Base-by-base conservation (phyloP, 352 stramenopile genomes). In the Pythium diclinum region DNA sequence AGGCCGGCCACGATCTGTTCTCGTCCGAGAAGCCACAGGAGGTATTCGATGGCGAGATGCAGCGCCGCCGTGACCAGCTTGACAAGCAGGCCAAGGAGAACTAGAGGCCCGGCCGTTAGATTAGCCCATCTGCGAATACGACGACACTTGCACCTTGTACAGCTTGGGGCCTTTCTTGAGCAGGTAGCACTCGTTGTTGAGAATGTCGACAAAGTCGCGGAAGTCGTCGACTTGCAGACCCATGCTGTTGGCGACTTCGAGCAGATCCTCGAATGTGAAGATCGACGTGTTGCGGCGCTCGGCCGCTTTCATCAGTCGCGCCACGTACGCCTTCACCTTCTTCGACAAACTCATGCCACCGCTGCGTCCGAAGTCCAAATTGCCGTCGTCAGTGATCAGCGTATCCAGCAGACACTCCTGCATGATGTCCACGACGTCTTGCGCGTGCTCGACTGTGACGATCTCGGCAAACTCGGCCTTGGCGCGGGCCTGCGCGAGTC, bases 381-480 rank as follows among this genome's bases (percentile, higher is more conserved):
- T 74, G 3, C 89, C 91, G 47, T 74, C 77, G 54, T 95, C 89
- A 44, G 93, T 89, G 40, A 77, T 93, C 56, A 92, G 83, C 47
- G 92, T 90, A 61, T 97, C 81, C 23, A 88, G 77, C 9, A 98
- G 63, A 58, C 81, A 94, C 63, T 95, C 85, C 59, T 92, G 79
- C 87, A 98, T 95, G 34, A 98, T 76, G 49, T 97, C 85, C 7
- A 98, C 86, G 28, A 98, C 94, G 77, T 99, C 95, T 64, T 97
- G 72, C 6, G 94, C 95, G 69, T 99, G 92, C 71, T 97, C 75
- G n/a, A 86, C 79, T 2, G 93, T 88, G 30, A 98, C 94, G 59
- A 89, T 79, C 30, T 97, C 87, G 9, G 91, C 68, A n/a, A 98
- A 76, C 61, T 98, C 96, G 32, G 95, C 78, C 61, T 97, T 97